These are phyloP conservation scores for Fragaria ananassa DNA, from an alignment of 306 rosid genomes.

Conservation along the genomic window DNA sequence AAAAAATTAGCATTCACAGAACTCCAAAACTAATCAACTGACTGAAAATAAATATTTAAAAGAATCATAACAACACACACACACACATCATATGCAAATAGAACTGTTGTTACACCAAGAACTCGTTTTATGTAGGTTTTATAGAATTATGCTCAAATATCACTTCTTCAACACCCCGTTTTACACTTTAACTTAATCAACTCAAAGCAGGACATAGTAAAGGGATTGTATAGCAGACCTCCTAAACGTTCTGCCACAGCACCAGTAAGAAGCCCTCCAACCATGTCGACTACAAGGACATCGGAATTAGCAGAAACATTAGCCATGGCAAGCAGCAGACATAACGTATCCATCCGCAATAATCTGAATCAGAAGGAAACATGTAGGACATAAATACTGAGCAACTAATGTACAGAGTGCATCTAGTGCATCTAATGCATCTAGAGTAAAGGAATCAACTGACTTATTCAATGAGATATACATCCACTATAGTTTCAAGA, in stretches of 20 bases:
- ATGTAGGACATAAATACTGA: constrained; percentile 9
- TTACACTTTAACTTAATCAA: background rate
- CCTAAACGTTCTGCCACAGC: constrained; percentile 95
- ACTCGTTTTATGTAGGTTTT: background rate
- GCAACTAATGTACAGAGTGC: background rate
- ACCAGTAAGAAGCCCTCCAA: constrained; percentile 92
- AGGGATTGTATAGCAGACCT: constrained; percentile 43
- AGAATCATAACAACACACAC: background rate
- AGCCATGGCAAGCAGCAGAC: constrained; percentile 84
- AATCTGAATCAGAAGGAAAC: constrained; percentile 50
- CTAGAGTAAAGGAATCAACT: background rate
- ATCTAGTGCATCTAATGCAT: background rate
- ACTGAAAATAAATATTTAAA: background rate
- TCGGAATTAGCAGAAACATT: constrained; percentile 85
- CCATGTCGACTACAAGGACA: constrained; percentile 76
- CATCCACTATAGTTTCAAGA: background rate
- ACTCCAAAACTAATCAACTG: background rate
- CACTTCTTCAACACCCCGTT: background rate
- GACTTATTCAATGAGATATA: background rate
- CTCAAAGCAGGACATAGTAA: constrained; percentile 6
- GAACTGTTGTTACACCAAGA: too few relatives aligned
- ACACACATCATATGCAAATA: background rate
- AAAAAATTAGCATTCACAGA: background rate
- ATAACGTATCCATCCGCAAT: constrained; percentile 78
- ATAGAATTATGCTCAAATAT: background rate